These are phyloP conservation scores for Cytospora schulzeri DNA, from an alignment of 2,329 filamentous ascomycete genomes.

Conservation along the genomic window DNA sequence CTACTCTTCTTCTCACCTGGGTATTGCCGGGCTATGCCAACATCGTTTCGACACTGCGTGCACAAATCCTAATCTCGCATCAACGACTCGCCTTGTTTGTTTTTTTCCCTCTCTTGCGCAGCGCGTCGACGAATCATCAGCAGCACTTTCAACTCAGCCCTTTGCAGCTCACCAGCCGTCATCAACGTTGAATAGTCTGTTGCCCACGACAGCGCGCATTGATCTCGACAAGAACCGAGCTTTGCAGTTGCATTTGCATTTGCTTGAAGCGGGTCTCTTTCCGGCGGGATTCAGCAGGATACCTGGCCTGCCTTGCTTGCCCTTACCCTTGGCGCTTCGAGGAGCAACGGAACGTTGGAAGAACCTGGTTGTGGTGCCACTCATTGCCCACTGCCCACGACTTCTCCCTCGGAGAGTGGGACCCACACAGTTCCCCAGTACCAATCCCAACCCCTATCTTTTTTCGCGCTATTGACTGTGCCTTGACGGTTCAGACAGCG, in stretches of 20 bases:
- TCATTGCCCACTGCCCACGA: neutral
- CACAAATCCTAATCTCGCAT: constrained; percentile 41
- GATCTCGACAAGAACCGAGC: constrained; percentile 1
- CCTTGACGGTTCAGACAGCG: constrained; percentile 30
- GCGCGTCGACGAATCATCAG: constrained; percentile 15
- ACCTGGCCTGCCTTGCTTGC: constrained; percentile 3
- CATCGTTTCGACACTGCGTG: constrained; percentile 43
- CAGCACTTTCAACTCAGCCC: neutral
- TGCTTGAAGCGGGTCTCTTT: constrained; percentile 23
- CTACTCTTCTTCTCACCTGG: constrained; percentile 31
- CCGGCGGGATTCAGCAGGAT: constrained; percentile 24
- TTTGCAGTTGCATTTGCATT: constrained; percentile 3
- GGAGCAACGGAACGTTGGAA: neutral
- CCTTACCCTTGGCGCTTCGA: constrained; percentile 21
- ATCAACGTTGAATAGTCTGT: constrained; percentile 28
- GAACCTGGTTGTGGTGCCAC: constrained; percentile 1
- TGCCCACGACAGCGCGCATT: neutral
- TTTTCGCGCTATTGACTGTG: constrained; percentile 26
- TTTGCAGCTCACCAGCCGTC: neutral
- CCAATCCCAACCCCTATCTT: constrained; percentile 29
- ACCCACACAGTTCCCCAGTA: constrained; percentile 23
- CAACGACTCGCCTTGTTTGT: constrained; percentile 15
- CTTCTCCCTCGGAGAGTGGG: constrained; percentile 21
- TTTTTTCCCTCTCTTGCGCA: neutral
- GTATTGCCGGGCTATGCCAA: constrained; percentile 26